These are phyloP conservation scores for Heterobasidion irregulare DNA, from an alignment of 1,284 basidiomycete species.

Conservation along the genomic window DNA sequence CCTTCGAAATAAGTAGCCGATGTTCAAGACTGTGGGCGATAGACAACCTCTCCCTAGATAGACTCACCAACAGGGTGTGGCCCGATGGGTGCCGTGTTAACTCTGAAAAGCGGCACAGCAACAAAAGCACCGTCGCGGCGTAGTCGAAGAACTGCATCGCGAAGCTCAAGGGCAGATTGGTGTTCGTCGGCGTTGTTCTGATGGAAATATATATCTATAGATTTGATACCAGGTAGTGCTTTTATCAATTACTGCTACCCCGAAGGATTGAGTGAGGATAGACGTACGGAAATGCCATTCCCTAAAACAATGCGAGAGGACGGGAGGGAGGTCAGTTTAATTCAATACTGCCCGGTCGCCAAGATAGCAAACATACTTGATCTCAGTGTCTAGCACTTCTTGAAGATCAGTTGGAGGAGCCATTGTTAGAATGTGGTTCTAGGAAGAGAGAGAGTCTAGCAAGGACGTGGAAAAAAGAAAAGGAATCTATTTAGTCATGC, in stretches of 20 bases:
- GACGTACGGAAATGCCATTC: conserved; percentile 71
- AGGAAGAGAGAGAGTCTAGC: too few species aligned
- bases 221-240: background rate
- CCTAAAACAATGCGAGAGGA: conserved; percentile 23
- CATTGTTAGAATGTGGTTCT: conserved; percentile 11
- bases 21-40: background rate
- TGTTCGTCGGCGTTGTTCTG: conserved; percentile 57
- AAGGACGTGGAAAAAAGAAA: too few species aligned
- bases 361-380: conserved; percentile 40
- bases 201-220: conserved; percentile 67
- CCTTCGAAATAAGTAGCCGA: conserved; percentile 27
- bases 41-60: background rate
- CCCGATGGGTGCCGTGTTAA: conserved; percentile 60
- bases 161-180: conserved; percentile 53
- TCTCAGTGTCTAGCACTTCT: conserved; percentile 51
- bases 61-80: conserved; percentile 67
- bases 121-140: conserved; percentile 68
- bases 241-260: too few species aligned
- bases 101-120: conserved; percentile 63
- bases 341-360: background rate
- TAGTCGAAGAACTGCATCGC: conserved; percentile 61
- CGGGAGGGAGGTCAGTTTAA: background rate
- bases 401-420: conserved; percentile 46
- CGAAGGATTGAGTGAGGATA: too few species aligned
- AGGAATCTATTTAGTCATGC: too few species aligned